phyloP scores from a whole-genome alignment of 768 basidiomycete genomes.

The Exsudoporus frostii region DNA sequence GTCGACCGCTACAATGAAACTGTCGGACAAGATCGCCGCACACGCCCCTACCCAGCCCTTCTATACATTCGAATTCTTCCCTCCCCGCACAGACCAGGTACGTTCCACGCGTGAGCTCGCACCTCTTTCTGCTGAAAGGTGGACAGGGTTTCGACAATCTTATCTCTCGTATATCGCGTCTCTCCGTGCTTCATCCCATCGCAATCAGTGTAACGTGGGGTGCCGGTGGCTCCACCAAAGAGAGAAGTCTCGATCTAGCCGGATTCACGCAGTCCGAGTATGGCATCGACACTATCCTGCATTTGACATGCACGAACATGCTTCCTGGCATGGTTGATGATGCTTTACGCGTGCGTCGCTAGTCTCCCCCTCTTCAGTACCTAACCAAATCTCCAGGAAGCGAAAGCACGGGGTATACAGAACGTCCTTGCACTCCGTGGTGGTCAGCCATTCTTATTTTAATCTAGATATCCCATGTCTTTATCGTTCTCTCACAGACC shows the following conservation, averaged over 20 bases:
- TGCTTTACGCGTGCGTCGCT: conserved; percentile 65
- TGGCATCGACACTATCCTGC: conserved; percentile 83
- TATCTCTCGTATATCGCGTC: conserved; percentile 78
- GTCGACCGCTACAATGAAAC: conserved; percentile 50
- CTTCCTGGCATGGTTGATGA: conserved; percentile 82
- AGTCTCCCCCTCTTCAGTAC: not conserved
- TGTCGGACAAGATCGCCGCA: conserved; percentile 62
- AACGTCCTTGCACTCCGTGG: conserved; percentile 92
- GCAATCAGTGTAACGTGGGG: conserved; percentile 97
- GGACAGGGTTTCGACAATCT: conserved; percentile 87
- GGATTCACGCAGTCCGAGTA: conserved; percentile 68
- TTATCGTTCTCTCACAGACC: conserved; percentile 50
- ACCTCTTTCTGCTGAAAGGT: conserved; percentile 1
- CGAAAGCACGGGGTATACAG: conserved; percentile 77
- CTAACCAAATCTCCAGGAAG: conserved; percentile 46
- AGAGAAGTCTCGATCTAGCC: conserved; percentile 84
- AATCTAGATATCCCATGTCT: not conserved
- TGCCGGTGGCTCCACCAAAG: conserved; percentile 89
- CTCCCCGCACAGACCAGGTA: conserved; percentile 89
- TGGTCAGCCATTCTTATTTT: conserved; percentile 44
- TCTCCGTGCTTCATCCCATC: conserved; percentile 72
- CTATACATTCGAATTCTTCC: conserved; percentile 96
- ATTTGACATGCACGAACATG: conserved; percentile 98
- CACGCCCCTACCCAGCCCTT: conserved; percentile 56
- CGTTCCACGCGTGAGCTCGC: not conserved